Percentiles rank a stretch among this genome's conserved stretches.
These are phyloP conservation scores for Xylaria arbuscula DNA, from an alignment of 2,329 filamentous ascomycete genomes.

Conservation along the genomic window DNA sequence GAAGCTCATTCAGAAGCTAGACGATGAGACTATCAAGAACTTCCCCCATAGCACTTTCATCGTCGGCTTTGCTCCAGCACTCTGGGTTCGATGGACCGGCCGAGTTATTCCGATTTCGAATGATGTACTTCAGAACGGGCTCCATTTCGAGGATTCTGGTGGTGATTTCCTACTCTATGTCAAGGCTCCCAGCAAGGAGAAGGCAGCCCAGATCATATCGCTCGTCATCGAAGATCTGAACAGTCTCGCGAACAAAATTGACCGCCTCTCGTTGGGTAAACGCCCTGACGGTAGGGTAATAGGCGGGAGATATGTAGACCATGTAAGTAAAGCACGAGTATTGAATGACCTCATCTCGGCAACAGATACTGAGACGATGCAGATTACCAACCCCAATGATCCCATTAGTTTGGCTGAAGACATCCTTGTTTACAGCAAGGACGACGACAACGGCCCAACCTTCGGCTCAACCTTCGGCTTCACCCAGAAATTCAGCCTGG, in stretches of 20 bases:
- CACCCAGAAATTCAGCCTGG: constrained; percentile 33
- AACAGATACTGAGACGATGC: not conserved
- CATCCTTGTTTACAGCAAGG: constrained; percentile 22
- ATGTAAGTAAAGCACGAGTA: not conserved
- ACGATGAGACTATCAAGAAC: constrained; percentile 27
- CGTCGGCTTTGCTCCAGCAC: constrained; percentile 31
- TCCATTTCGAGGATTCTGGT: constrained; percentile 32
- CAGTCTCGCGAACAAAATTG: constrained; percentile 14
- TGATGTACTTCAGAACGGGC: constrained; percentile 26
- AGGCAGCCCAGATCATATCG: constrained; percentile 18
- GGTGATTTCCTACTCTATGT: constrained; percentile 34
- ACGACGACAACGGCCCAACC: constrained; percentile 22
- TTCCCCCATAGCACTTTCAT: constrained; percentile 24
- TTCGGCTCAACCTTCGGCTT: constrained; percentile 33
- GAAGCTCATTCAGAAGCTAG: constrained; percentile 28
- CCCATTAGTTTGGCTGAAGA: constrained; percentile 36
- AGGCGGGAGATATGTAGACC: constrained; percentile 36
- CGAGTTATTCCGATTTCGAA: constrained; percentile 29
- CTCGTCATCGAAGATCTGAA: constrained; percentile 19
- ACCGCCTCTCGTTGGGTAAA: constrained; percentile 27
- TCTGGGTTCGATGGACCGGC: constrained; percentile 27
- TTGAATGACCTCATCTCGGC: too few relatives aligned
- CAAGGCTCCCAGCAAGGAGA: constrained; percentile 20
- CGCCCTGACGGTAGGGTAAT: constrained; percentile 33
- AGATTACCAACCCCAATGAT: constrained; percentile 34